Conservation (phyloP, 2,329 filamentous ascomycete species). For the Stromatinia cepivora region DNA sequence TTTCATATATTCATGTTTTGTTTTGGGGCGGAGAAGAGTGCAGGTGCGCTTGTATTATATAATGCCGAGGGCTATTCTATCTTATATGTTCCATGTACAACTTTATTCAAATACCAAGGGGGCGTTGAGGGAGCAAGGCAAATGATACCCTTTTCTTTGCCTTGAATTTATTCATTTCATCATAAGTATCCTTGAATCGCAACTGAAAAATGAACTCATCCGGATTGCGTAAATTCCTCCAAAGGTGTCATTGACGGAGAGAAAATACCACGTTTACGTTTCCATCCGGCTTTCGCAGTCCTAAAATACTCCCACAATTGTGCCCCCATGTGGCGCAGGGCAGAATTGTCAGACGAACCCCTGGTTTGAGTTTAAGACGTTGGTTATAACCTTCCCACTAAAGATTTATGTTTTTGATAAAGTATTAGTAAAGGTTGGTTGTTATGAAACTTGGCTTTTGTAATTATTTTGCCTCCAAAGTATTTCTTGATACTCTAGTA, state of each 20-base stretch:
- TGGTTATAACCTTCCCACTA: neutral
- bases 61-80: neutral
- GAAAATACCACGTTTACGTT: neutral
- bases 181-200: neutral
- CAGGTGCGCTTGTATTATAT: slow-evolving; percentile 2
- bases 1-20: neutral
- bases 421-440: neutral
- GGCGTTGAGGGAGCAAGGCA: slow-evolving; percentile 22
- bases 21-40: neutral
- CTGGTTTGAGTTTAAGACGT: neutral
- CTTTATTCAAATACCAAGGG: slow-evolving; percentile 11
- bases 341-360: slow-evolving; percentile 16
- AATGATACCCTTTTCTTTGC: slow-evolving; percentile 20
- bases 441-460: neutral
- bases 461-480: neutral
- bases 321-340: slow-evolving; percentile 13
- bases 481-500: neutral
- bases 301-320: slow-evolving; percentile 2
- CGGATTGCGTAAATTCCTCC: no score
- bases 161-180: slow-evolving; percentile 1
- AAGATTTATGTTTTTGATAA: neutral
- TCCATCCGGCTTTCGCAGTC: neutral
- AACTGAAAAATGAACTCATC: neutral
- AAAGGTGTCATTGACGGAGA: neutral
- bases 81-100: slow-evolving; percentile 18